Conservation (phyloP, 257 asterid genomes). For the Oldenlandia corymbosa region DNA sequence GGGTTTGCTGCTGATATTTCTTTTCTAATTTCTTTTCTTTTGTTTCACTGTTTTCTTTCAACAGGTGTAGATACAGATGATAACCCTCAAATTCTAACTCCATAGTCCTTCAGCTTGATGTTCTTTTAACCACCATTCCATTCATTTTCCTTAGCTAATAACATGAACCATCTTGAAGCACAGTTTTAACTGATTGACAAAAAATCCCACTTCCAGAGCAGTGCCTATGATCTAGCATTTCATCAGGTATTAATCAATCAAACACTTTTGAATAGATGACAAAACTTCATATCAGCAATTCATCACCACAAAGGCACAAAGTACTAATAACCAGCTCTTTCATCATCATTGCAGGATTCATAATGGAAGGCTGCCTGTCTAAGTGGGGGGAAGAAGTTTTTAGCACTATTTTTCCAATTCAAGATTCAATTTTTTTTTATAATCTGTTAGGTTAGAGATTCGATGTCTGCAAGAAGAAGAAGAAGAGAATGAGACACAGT, state of each 20-base stretch:
- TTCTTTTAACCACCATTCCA: constrained; percentile 11
- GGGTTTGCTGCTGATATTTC: constrained; percentile 37
- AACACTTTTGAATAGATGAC: neutral
- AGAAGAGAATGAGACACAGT: constrained; percentile 30
- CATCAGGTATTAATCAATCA: constrained; percentile 3
- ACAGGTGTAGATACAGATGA: constrained; percentile 68
- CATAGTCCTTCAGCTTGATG: constrained; percentile 25
- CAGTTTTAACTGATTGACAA: constrained; percentile 19
- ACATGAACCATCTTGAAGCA: constrained; percentile 21
- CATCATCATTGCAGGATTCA: constrained; percentile 38
- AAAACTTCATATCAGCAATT: neutral
- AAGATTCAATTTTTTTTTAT: constrained; percentile 77
- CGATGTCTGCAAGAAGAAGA: constrained; percentile 27
- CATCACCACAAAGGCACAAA: no score
- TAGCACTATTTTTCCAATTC: constrained; percentile 15
- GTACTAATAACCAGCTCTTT: neutral
- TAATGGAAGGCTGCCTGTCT: constrained; percentile 21
- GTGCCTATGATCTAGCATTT: constrained; percentile 3
- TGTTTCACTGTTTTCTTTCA: constrained; percentile 22
- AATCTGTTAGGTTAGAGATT: constrained; percentile 40
- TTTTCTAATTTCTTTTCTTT: constrained; percentile 31
- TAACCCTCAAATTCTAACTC: constrained; percentile 40
- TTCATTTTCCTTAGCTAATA: constrained; percentile 25
- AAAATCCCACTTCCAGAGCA: constrained; percentile 16
- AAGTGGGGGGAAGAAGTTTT: constrained; percentile 30